Evolutionary conservation across 129 eudicot species (phyloP).

Genomic region (Chrysanthemum seticuspe): DNA sequence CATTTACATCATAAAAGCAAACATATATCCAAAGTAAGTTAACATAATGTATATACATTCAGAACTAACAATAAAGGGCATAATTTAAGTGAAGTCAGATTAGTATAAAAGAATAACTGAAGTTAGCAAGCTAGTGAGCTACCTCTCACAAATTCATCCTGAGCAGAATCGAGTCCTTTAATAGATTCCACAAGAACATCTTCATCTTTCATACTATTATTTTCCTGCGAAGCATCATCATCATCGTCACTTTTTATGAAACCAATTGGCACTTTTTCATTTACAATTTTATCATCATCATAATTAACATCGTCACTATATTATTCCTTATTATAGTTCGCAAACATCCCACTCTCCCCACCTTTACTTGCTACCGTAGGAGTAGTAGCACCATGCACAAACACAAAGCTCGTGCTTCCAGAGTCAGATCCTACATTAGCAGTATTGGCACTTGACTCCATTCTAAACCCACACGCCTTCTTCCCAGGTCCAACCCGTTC

Average conservation of each 20-base stretch:
- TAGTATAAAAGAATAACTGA: background rate
- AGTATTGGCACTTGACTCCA: conserved; percentile 51
- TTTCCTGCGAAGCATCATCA: conserved; percentile 42
- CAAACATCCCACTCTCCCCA: conserved; percentile 35
- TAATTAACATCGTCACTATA: conserved; percentile 44
- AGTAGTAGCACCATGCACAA: conserved; percentile 57
- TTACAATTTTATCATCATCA: conserved; percentile 21
- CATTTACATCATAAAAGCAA: no score
- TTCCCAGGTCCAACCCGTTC: conserved; percentile 43
- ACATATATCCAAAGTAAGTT: no score
- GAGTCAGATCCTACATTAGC: conserved; percentile 70
- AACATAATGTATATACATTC: no score
- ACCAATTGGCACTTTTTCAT: conserved; percentile 27
- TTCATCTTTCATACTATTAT: conserved; percentile 32
- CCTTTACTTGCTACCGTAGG: conserved; percentile 42
- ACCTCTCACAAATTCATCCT: conserved; percentile 76
- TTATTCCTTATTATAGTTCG: conserved; percentile 43
- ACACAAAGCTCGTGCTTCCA: conserved; percentile 65
- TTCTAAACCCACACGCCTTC: conserved; percentile 64
- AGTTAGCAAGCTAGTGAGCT: conserved; percentile 7
- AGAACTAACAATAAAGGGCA: background rate
- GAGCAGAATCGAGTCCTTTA: conserved; percentile 44
- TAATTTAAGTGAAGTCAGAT: background rate
- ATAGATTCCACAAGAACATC: conserved; percentile 51
- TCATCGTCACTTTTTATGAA: conserved; percentile 31